These are phyloP conservation scores for Elsinoe australis DNA, from an alignment of 2,329 filamentous ascomycete genomes.

Conservation along the genomic window DNA sequence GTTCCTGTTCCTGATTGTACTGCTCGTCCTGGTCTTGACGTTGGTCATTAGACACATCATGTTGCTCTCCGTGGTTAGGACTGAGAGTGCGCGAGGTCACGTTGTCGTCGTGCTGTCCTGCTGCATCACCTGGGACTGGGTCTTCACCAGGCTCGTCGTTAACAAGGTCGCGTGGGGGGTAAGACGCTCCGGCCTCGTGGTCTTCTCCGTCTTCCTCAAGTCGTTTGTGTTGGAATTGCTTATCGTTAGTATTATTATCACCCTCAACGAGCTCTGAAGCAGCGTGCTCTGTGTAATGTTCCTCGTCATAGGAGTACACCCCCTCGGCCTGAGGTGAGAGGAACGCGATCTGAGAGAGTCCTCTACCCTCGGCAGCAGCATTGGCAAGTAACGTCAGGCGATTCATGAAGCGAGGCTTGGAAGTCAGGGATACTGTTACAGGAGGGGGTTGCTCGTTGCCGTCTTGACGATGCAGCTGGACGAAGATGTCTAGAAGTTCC, in stretches of 20 bases:
- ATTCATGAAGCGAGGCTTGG: slow-evolving; percentile 47
- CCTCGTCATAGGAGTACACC: background rate
- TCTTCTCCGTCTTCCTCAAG: background rate
- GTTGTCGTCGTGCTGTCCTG: background rate
- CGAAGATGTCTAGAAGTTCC: slow-evolving; percentile 53
- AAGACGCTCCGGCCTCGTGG: too few relatives aligned
- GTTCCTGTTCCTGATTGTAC: too few relatives aligned
- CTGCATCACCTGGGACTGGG: background rate
- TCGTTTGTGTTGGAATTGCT: too few relatives aligned
- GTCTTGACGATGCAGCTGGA: slow-evolving; percentile 53
- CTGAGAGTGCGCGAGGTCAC: slow-evolving; percentile 3
- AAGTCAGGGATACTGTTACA: slow-evolving; percentile 48
- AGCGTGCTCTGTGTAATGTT: background rate
- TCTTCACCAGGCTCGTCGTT: background rate
- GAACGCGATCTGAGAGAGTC: slow-evolving; percentile 43
- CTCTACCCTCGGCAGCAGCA: slow-evolving; percentile 50
- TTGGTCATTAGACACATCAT: background rate
- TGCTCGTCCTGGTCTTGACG: background rate
- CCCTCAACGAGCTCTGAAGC: background rate
- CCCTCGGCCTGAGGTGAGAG: slow-evolving; percentile 21
- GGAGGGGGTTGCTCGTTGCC: slow-evolving; percentile 47
- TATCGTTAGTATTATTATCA: too few relatives aligned
- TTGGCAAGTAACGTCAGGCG: slow-evolving; percentile 46
- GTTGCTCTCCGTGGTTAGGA: background rate
- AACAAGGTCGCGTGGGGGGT: too few relatives aligned